A percentile compares a stretch with the other conserved stretches of the same genome.
These are phyloP conservation scores for Hibiscus trionum DNA, from an alignment of 345 rosid genomes.

Conservation along the genomic window DNA sequence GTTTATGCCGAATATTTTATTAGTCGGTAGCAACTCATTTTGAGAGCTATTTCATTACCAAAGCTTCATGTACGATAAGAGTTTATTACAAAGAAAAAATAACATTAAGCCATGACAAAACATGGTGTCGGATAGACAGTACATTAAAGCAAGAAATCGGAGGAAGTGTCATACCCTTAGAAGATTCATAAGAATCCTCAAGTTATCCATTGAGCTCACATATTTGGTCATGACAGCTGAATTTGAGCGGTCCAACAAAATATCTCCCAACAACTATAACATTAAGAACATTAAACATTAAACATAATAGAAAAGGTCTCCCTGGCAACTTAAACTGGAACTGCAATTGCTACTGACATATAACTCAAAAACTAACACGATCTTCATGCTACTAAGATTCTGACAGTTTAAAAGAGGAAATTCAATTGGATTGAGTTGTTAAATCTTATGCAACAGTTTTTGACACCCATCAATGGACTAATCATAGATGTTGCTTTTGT, in stretches of 20 bases:
- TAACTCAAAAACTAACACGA: not conserved
- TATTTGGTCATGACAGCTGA: constrained; percentile 71
- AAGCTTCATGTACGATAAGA: not conserved
- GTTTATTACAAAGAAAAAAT: not conserved
- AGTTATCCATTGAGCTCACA: constrained; percentile 79
- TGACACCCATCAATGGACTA: not conserved
- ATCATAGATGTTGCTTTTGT: not conserved
- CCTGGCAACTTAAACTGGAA: not conserved
- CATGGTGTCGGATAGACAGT: not conserved
- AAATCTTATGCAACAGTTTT: not conserved
- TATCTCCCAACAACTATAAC: constrained; percentile 74
- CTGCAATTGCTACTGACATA: not conserved
- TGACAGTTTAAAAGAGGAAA: not conserved
- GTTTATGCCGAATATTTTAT: not conserved
- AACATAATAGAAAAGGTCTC: not conserved
- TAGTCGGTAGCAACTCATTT: not conserved
- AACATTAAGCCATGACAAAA: not conserved
- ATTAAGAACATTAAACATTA: not conserved
- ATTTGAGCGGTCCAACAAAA: constrained; percentile 84
- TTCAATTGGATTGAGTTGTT: not conserved
- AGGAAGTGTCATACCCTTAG: constrained; percentile 49
- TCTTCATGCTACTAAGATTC: not conserved
- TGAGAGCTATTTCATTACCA: not conserved
- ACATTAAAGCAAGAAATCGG: not conserved
- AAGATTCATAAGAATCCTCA: constrained; percentile 94